Conservation (phyloP, 495 filamentous ascomycete genomes). For the Penicillium coffeae region DNA sequence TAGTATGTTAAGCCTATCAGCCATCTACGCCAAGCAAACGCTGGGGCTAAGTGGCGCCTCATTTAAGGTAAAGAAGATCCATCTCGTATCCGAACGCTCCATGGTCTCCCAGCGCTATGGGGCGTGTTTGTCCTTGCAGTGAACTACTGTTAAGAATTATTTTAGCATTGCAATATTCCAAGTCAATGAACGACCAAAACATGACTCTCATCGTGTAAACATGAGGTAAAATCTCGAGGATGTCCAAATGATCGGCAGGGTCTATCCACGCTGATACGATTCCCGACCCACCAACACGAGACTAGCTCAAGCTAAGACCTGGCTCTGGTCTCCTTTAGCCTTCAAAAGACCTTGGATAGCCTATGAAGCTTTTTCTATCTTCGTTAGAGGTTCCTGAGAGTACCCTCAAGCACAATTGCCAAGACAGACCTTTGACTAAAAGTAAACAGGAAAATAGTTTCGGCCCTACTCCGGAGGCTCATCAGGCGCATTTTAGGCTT, state of each 20-base stretch:
- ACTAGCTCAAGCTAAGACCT: not conserved
- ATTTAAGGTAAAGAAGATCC: not conserved
- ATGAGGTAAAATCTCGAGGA: too few relatives aligned
- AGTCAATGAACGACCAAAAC: too few relatives aligned
- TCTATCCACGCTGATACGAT: not conserved
- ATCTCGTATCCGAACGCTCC: constrained; percentile 2
- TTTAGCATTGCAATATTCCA: too few relatives aligned
- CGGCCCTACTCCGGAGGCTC: not conserved
- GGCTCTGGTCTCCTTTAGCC: not conserved
- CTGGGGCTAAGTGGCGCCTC: not conserved
- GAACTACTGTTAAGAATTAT: too few relatives aligned
- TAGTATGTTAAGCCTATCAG: not conserved
- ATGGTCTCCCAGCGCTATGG: too few relatives aligned
- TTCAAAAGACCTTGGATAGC: not conserved
- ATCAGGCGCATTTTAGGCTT: not conserved
- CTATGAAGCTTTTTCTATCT: not conserved
- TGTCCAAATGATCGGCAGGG: constrained; percentile 3
- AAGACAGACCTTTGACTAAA: not conserved
- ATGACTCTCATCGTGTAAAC: too few relatives aligned
- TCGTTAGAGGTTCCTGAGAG: not conserved
- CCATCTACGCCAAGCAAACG: not conserved
- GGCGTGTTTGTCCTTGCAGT: too few relatives aligned
- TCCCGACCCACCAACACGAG: not conserved
- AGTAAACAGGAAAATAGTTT: not conserved
- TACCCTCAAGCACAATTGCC: not conserved